phyloP scores from a whole-genome alignment of 2,329 filamentous ascomycete genomes.

The Pleomassaria siparia region DNA sequence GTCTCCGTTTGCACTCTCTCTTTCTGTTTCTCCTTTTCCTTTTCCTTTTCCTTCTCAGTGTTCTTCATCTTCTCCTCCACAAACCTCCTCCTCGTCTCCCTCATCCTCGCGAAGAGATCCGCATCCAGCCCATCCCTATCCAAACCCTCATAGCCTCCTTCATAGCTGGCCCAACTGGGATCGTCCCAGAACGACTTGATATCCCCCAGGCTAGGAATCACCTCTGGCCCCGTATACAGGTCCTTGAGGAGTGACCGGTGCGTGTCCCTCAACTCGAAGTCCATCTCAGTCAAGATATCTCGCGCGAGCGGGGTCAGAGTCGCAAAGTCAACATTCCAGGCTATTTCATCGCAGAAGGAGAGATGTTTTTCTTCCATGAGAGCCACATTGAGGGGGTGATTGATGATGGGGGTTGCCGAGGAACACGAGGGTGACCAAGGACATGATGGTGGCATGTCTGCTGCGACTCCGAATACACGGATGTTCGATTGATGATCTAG shows the following conservation, averaged over 20 bases:
- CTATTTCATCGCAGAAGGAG: neutral
- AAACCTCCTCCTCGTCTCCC: neutral
- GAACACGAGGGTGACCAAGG: no score
- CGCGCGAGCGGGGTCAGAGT: neutral
- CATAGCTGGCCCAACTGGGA: no score
- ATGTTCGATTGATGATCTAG: no score
- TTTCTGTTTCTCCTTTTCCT: neutral
- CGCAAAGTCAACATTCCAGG: neutral
- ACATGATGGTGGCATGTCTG: no score
- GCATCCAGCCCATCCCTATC: neutral
- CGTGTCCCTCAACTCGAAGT: neutral
- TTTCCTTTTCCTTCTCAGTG: no score
- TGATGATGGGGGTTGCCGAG: neutral
- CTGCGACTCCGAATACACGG: no score
- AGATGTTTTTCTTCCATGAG: neutral
- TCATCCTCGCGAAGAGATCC: neutral
- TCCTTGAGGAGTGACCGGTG: neutral
- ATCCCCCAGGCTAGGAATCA: neutral
- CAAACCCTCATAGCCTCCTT: no score
- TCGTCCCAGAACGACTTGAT: neutral
- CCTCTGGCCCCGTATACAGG: neutral
- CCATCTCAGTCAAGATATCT: neutral
- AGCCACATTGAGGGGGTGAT: neutral
- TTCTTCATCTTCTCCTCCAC: no score
- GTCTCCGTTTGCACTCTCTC: neutral